These are phyloP conservation scores for Capsicum rhomboideum DNA, from an alignment of 257 asterid genomes.

Conservation along the genomic window DNA sequence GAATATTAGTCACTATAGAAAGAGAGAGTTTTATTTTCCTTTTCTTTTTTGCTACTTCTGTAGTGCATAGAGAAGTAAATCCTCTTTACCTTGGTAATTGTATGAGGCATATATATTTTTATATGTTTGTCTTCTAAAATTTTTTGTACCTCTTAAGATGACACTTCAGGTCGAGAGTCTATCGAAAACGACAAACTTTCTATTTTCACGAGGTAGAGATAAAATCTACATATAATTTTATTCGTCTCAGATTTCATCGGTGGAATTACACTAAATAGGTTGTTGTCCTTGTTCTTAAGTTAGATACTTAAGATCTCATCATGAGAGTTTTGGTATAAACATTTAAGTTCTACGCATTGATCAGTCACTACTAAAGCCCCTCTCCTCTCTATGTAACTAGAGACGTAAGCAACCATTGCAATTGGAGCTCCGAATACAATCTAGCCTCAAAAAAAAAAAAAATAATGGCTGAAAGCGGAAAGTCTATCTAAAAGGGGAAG, in stretches of 20 bases:
- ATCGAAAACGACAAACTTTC: too few species aligned
- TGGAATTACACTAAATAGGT: not conserved
- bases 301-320: not conserved
- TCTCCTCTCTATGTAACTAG: too few species aligned
- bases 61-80: not conserved
- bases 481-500: too few species aligned
- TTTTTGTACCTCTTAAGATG: too few species aligned
- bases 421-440: too few species aligned
- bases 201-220: too few species aligned
- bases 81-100: not conserved
- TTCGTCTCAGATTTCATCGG: not conserved
- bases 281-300: not conserved
- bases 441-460: too few species aligned
- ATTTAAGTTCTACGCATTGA: not conserved
- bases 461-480: too few species aligned
- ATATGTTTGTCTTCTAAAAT: not conserved
- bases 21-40: not conserved
- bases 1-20: not conserved
- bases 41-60: not conserved
- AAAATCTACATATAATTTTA: too few species aligned
- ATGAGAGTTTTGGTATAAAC: not conserved
- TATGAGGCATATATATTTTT: not conserved
- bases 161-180: too few species aligned
- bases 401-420: too few species aligned
- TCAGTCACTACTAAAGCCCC: too few species aligned